Base-by-base conservation (phyloP, 2,329 filamentous ascomycete species). In the Bimuria novae-zelandiae region DNA sequence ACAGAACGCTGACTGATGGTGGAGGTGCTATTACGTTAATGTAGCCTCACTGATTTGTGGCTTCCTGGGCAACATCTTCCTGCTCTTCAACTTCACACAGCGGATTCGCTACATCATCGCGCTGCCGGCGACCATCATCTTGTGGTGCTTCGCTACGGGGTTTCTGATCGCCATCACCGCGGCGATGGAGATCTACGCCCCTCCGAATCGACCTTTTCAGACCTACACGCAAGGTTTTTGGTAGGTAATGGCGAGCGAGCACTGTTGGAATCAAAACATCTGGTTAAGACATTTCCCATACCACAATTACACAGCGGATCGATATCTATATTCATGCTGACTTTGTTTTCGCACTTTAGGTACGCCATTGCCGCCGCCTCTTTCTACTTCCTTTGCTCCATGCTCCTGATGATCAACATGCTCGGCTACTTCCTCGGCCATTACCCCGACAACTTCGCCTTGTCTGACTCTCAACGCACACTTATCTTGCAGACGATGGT, bases 401-500 rank as follows among this genome's bases (percentile, higher is more conserved):
- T 88, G 40, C 80, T 95, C 32, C 85, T 96, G 73, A 82, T 88
- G 59, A 74, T 90, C 50, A 96, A 93, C 19, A 90, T 93, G 76
- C 81, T 87, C 51, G 91, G 91, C 7, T 92, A 92, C 41, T 83
- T 84, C 52, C 76, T 87, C 0, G 86, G 86, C 0, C 88, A 90
- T 61, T 96, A 96, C 64, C 82, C 82, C 6, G 88, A 90, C 61
- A 87, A 91, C 64, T 96, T 96, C 61, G 78, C 82, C 3, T 79
- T 96, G 21, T 92, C 89, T 0, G 84, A 87, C 48, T 88, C 88
- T 55, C 92, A 97, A 72, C 84, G 92, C 8, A 96, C 90, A 0
- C 77, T 97, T 19, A 96, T 97, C 79, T 76, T 96, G 23, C 92
- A 97, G 73, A 96, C 91, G 1, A 95, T 95, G 73, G 78, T 89